phyloP scores from a whole-genome alignment of 2,329 filamentous ascomycete species.

The Acephala macrosclerotiorum region DNA sequence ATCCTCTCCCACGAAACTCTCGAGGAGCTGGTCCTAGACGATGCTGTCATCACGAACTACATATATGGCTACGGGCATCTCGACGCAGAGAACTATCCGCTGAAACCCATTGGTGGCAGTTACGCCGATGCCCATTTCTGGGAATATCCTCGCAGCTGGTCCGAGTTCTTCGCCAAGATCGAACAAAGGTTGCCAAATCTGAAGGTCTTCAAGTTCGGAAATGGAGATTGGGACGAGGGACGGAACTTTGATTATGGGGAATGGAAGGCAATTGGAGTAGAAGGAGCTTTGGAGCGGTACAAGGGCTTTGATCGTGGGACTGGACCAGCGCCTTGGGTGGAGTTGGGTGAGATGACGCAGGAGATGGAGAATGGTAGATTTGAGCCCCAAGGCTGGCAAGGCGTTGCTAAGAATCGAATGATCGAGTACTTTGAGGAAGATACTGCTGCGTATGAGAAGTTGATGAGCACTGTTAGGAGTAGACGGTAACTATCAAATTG shows the following conservation, averaged over 20 bases:
- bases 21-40: slow-evolving; percentile 8
- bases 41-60: slow-evolving; percentile 16
- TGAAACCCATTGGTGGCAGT: background rate
- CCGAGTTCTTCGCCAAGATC: background rate
- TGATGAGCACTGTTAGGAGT: slow-evolving; percentile 4
- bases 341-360: background rate
- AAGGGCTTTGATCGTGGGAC: background rate
- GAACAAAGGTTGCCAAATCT: background rate
- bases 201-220: background rate
- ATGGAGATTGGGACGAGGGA: background rate
- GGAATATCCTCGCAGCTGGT: background rate
- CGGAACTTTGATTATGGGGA: background rate
- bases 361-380: background rate
- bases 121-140: background rate
- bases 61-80: background rate
- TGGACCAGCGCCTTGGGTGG: background rate
- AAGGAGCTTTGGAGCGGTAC: background rate
- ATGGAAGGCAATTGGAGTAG: background rate
- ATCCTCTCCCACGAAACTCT: slow-evolving; percentile 20
- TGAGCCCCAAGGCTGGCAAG: background rate
- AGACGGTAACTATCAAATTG: too few species aligned
- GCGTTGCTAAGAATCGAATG: background rate
- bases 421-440: background rate
- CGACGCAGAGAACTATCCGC: slow-evolving; percentile 16
- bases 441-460: background rate